Base-by-base conservation (phyloP, 139 green algal genomes). In the Chlorella ohadii region DNA sequence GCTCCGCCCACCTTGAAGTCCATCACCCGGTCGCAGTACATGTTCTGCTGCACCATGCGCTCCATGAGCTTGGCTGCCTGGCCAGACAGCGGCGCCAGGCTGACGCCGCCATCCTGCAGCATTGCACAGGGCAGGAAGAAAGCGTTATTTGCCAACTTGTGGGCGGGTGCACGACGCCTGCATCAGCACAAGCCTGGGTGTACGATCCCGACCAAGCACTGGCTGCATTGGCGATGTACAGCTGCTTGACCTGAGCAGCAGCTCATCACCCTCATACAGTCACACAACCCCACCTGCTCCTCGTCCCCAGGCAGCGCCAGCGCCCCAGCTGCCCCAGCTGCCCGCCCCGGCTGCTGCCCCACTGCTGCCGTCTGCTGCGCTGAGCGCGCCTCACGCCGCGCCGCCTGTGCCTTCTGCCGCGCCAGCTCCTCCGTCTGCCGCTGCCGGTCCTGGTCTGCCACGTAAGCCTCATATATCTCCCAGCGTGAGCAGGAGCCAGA, bases 391-490 rank as follows among this genome's bases (percentile, higher is more conserved):
- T 36, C 61, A 1, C 63, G 86, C 61, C 87, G 89, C 38, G 55
- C 78, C 19, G 57, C 80, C 51, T 56, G 84, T 28, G 76, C 88
- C 76, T 92, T 90, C n/a, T 84, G 36, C 83, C 95, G 94, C 7
- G 88, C 82, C 9, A 87, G 61, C 84, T 97, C 93, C 57, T 96
- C 92, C 34, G 92, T 70, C n/a, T 85, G 27, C 64, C 88, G 87
- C 83, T 96, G 91, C 7, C 90, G 85, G 74, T 96, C 93, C 82
- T 96, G 91, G 84, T 98, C 95, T 77, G 91, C 87, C 65, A 95
- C 88, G 88, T 99, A 99, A 38, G 95, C 94, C 65, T 99, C 96
- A 79, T 96, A 98, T n/a, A 98, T 98, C 51, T 94, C 94, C 88
- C 89, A 97, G 84, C 96, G 92, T 12, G 86, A 93, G 88, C 92